Evolutionary conservation across 208 protist species (phyloP).

Genomic region (Trypanosoma lewisi): DNA sequence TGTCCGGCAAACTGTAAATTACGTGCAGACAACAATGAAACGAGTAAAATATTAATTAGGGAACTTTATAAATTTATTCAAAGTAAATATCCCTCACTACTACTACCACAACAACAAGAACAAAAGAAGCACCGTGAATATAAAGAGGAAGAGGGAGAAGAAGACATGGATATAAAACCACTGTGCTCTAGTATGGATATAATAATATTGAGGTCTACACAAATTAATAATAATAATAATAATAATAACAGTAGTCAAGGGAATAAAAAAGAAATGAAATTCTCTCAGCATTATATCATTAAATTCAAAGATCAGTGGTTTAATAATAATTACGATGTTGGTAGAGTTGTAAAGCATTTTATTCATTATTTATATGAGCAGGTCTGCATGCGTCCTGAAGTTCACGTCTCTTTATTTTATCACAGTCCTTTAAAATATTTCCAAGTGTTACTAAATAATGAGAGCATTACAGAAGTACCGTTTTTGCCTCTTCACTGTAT

Average conservation of each 20-base stretch:
- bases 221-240: background rate
- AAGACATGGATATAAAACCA: background rate
- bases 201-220: conserved; percentile 46
- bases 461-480: conserved; percentile 24
- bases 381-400: conserved; percentile 3
- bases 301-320: conserved; percentile 53
- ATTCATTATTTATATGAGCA: conserved; percentile 44
- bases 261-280: conserved; percentile 40
- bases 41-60: conserved; percentile 34
- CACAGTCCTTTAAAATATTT: conserved; percentile 34
- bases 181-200: conserved; percentile 26
- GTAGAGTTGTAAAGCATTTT: conserved; percentile 61
- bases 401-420: conserved; percentile 75
- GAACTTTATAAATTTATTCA: conserved; percentile 48
- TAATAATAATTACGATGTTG: conserved; percentile 40
- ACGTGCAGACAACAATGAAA: conserved; percentile 38
- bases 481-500: conserved; percentile 59
- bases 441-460: background rate
- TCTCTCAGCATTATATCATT: conserved; percentile 84
- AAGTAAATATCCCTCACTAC: conserved; percentile 24
- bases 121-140: background rate
- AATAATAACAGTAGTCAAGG: background rate
- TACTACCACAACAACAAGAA: background rate
- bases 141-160: background rate
- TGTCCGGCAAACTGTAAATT: conserved; percentile 54